phyloP scores from a whole-genome alignment of 2,329 filamentous ascomycete genomes.

The Penicillium sp. region DNA sequence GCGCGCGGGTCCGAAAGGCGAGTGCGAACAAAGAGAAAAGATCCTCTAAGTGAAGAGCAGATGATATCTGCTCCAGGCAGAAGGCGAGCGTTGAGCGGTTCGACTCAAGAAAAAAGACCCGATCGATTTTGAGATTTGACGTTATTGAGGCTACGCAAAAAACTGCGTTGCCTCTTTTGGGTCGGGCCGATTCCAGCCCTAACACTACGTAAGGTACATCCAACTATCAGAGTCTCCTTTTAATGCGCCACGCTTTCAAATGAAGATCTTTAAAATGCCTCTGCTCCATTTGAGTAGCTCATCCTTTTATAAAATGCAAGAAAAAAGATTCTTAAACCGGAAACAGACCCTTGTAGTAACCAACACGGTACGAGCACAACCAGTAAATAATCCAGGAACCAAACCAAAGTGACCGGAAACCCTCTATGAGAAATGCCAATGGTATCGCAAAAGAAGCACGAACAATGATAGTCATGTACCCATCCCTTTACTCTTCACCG shows the following conservation, averaged over 20 bases:
- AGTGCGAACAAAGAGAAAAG: slow-evolving; percentile 10
- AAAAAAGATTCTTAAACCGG: not conserved
- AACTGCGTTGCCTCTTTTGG: slow-evolving; percentile 27
- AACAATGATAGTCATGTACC: slow-evolving; percentile 11
- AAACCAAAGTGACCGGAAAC: slow-evolving; percentile 5
- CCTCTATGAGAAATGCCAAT: slow-evolving; percentile 10
- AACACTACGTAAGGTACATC: not conserved
- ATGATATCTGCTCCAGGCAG: slow-evolving; percentile 42
- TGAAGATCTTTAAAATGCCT: not conserved
- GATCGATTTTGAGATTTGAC: slow-evolving; percentile 15
- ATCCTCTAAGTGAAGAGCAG: slow-evolving; percentile 4
- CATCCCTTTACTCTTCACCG: slow-evolving; percentile 30
- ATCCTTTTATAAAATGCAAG: not conserved
- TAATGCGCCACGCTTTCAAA: not conserved
- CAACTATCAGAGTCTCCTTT: not conserved
- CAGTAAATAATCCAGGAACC: slow-evolving; percentile 1
- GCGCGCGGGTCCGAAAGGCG: slow-evolving; percentile 17
- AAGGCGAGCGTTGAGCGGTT: slow-evolving; percentile 18
- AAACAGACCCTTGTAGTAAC: not conserved
- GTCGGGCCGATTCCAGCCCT: slow-evolving; percentile 21
- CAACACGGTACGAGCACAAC: not conserved
- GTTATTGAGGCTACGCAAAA: slow-evolving; percentile 16
- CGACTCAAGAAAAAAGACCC: slow-evolving; percentile 19
- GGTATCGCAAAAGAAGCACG: slow-evolving; percentile 5
- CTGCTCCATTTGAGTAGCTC: not conserved